Base-by-base conservation (phyloP, 768 basidiomycete genomes). In the Serendipita sp. region DNA sequence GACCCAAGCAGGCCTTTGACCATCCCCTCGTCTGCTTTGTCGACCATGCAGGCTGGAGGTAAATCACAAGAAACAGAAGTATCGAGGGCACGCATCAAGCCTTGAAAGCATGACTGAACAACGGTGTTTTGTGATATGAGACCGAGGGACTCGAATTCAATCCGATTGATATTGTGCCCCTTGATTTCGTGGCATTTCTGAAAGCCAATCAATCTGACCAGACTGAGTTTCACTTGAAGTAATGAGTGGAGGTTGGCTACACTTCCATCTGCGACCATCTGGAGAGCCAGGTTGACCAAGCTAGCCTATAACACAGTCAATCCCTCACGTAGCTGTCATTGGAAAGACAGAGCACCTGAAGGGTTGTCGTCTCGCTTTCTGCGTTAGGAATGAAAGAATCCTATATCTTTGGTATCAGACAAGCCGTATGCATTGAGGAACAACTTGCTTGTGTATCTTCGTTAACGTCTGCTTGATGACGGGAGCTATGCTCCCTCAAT, bases 211-310 rank as follows among this genome's bases (percentile, higher is more conserved):
- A 83, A 69, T 65, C 79, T 76, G 16, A 76, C 76, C 5, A 78
- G 67, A 63, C 75, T 73, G 16, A 70, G 68, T 70, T 90, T 89
- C 70, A 90, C 72, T 69, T 81, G 83, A 68, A 87, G 74, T 5
- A 86, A 73, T 16, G 78, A 77, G 54, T 76, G 74, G 4, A 77
- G 64, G 64, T 83, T 83, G 58, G 85, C 77, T 15, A 73, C 63
- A 51, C 85, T 76, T 4, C 86, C 86, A 65, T 84, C 83, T 8
- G 83, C 77, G 36, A 89, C 76, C 82, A 88, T 84, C 63, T 82
- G 79, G 58, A 89, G 73, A 66, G 81, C 78, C 15, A 90, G 76
- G 13, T 80, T 73, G 30, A 87, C 66, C 23, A 85, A 70, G 1
- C 83, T 81, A 58, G 78, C 76, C 86, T 88, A 41, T 5, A 5